Percentiles rank a stretch among this genome's conserved stretches.
phyloP scores from a whole-genome alignment of 116 monocot species.

The Cymodocea nodosa region DNA sequence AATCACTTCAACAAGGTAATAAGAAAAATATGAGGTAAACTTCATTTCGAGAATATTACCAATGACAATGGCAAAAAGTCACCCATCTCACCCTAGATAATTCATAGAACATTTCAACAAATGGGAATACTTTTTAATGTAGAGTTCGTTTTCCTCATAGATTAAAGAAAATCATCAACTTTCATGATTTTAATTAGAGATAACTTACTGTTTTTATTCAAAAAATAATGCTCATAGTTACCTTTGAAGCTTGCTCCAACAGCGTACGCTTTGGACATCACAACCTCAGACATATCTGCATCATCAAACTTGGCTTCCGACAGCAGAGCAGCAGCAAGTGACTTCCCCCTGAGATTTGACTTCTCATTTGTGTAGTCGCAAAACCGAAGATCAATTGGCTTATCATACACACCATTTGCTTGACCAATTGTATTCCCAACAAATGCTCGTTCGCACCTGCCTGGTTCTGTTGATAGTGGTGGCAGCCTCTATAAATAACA shows the following conservation, averaged over 20 bases:
- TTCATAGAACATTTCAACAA: too few relatives aligned
- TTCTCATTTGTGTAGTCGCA: conserved; percentile 20
- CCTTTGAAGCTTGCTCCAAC: conserved; percentile 92
- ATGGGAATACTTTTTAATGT: too few relatives aligned
- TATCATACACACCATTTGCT: conserved; percentile 97
- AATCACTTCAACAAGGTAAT: too few relatives aligned
- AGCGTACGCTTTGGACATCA: conserved; percentile 97
- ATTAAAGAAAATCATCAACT: too few relatives aligned
- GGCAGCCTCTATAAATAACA: conserved; percentile 51
- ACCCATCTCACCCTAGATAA: too few relatives aligned
- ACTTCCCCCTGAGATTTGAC: conserved; percentile 76
- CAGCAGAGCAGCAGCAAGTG: conserved; percentile 53
- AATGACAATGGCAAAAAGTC: too few relatives aligned
- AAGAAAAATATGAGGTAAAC: too few relatives aligned
- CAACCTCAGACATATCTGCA: conserved; percentile 89
- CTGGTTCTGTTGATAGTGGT: conserved; percentile 84
- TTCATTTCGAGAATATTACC: too few relatives aligned
- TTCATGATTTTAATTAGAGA: too few relatives aligned
- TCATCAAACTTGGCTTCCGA: conserved; percentile 55
- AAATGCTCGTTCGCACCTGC: conserved; percentile 83
- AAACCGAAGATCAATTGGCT: conserved; percentile 79
- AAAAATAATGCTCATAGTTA: not conserved
- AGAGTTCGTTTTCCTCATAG: too few relatives aligned
- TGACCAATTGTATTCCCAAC: conserved; percentile 24
- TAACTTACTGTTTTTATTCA: too few relatives aligned